These are phyloP conservation scores for Hanseniaspora meyeri DNA, from an alignment of 805 yeast genomes.

Conservation along the genomic window DNA sequence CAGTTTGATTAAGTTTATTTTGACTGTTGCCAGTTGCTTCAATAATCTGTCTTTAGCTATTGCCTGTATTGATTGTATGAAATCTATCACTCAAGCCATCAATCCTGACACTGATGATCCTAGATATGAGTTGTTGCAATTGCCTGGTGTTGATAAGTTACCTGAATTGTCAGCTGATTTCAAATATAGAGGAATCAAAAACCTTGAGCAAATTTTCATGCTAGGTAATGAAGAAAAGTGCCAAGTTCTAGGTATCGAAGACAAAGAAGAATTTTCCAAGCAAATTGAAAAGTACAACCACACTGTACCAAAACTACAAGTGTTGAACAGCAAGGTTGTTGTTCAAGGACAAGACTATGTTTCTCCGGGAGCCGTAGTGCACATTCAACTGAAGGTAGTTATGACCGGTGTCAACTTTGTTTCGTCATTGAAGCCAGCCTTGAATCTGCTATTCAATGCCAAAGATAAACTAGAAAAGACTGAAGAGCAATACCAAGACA, in stretches of 20 bases:
- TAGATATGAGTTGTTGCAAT: constrained; percentile 54
- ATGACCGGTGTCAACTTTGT: constrained; percentile 25
- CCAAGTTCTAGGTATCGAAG: constrained; percentile 40
- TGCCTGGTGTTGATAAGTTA: constrained; percentile 55
- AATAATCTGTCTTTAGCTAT: constrained; percentile 56
- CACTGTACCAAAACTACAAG: constrained; percentile 54
- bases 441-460: constrained; percentile 17
- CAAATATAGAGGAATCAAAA: background rate
- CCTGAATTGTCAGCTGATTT: constrained; percentile 27
- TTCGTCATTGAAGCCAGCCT: constrained; percentile 58
- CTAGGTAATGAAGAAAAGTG: constrained; percentile 43
- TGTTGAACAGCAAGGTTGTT: constrained; percentile 57
- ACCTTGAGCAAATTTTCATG: constrained; percentile 59
- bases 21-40: constrained; percentile 73
- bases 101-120: constrained; percentile 29
- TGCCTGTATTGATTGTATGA: constrained; percentile 52
- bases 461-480: constrained; percentile 27
- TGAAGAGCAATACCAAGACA: constrained; percentile 25
- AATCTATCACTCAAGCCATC: constrained; percentile 66
- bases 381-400: constrained; percentile 61
- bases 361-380: constrained; percentile 61
- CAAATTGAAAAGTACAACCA: constrained; percentile 45
- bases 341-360: constrained; percentile 77
- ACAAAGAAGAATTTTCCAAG: constrained; percentile 32
- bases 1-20: constrained; percentile 51